Base-by-base conservation (phyloP, 23 red algal genomes). In the Gracilaria vermiculophylla region DNA sequence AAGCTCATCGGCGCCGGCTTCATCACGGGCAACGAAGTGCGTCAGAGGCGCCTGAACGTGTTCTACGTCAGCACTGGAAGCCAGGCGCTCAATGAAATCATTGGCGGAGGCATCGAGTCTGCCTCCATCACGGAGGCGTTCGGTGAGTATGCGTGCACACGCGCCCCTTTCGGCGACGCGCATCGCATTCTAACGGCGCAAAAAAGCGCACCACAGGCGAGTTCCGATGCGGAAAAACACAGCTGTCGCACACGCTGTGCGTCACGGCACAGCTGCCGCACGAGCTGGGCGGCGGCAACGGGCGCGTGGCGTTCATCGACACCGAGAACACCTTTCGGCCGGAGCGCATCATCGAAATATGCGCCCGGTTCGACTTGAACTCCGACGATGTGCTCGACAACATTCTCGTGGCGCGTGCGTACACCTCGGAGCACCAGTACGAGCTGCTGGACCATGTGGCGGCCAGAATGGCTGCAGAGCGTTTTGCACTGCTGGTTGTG, bases 151-250 rank as follows among this genome's bases (percentile, higher is more conserved):
- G 24, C 0, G n/a, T 10, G 55, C 37, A 47, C 32, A 64, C 10
- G 9, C 16, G 28, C 55, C n/a, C 7, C 6, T 60, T 29, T 60
- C 55, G n/a, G n/a, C n/a, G n/a, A n/a, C n/a, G n/a, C n/a, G n/a
- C n/a, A n/a, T n/a, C n/a, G n/a, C n/a, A n/a, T n/a, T n/a, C n/a
- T n/a, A n/a, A n/a, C n/a, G n/a, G n/a, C n/a, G n/a, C n/a, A n/a
- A n/a, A n/a, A n/a, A n/a, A n/a, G n/a, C n/a, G n/a, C n/a, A n/a
- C n/a, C 0, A 12, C 27, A 91, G 90, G 93, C 17, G 96, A 98
- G 61, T 98, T 92, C 53, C 96, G 96, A 2, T 95, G 96, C 74
- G 96, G 96, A 3, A 98, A 98, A 69, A 98, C 96, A 1, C 96
- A 98, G 52, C 80, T 98, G 21, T 86, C 76, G 24, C 92, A 95